phyloP scores from a whole-genome alignment of 1,284 basidiomycete genomes.

The Sanghuangporus weigelae region DNA sequence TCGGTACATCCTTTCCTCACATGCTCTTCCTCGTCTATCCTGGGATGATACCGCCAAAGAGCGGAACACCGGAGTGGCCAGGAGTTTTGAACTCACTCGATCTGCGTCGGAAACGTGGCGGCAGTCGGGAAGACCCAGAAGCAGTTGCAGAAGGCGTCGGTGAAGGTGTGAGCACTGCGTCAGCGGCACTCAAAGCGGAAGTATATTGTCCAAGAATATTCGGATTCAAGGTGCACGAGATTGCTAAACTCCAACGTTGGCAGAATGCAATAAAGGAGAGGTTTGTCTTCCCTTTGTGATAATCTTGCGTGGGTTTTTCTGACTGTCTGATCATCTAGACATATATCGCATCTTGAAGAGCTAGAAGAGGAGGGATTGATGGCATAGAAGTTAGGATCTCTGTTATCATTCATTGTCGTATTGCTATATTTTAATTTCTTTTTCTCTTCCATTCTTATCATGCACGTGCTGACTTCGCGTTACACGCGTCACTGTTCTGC shows the following conservation, averaged over 20 bases:
- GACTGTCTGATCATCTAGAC: conserved; percentile 28
- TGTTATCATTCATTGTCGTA: not conserved
- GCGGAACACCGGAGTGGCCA: conserved; percentile 46
- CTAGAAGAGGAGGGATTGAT: conserved; percentile 31
- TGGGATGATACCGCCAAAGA: conserved; percentile 82
- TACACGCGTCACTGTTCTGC: too few relatives aligned
- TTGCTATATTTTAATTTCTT: not conserved
- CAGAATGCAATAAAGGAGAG: conserved; percentile 84
- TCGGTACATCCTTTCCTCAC: conserved; percentile 94
- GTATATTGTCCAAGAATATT: conserved; percentile 88
- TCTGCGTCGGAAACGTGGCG: conserved; percentile 35
- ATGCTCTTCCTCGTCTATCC: conserved; percentile 95
- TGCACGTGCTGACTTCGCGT: too few relatives aligned
- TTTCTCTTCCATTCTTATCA: too few relatives aligned
- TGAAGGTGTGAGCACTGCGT: conserved; percentile 68
- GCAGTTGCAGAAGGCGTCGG: conserved; percentile 47
- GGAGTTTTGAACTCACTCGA: conserved; percentile 20
- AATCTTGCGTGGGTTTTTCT: not conserved
- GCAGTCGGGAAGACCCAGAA: conserved; percentile 47
- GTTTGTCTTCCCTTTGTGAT: conserved; percentile 37
- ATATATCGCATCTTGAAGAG: conserved; percentile 42
- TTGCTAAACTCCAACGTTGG: conserved; percentile 90
- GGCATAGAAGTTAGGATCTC: not conserved
- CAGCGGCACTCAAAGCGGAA: conserved; percentile 81
- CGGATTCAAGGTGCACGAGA: conserved; percentile 91